phyloP scores from a whole-genome alignment of 805 yeast species.

The Kregervanrija pseudodelftensis region DNA sequence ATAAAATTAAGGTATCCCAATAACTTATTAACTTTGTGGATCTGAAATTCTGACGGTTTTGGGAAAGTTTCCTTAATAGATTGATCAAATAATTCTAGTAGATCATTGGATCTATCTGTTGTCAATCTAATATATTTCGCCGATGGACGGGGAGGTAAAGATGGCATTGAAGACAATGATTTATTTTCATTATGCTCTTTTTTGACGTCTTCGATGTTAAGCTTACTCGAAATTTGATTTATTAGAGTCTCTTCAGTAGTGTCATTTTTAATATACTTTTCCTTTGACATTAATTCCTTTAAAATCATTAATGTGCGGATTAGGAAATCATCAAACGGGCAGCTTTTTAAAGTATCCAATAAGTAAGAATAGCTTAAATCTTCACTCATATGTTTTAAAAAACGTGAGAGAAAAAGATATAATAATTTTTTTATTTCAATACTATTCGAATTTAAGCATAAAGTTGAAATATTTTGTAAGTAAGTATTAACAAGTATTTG shows the following conservation, averaged over 20 bases:
- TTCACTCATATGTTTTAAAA: constrained; percentile 55
- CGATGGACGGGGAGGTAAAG: constrained; percentile 33
- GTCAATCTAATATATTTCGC: constrained; percentile 36
- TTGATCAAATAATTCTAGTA: constrained; percentile 36
- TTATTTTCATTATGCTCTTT: background rate
- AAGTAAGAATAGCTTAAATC: constrained; percentile 51
- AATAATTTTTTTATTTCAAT: constrained; percentile 26
- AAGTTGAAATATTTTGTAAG: constrained; percentile 18
- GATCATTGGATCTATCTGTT: constrained; percentile 32
- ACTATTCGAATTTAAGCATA: constrained; percentile 14
- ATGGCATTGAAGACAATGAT: constrained; percentile 19
- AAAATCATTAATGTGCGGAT: constrained; percentile 58
- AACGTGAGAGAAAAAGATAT: constrained; percentile 56
- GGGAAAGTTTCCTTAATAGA: constrained; percentile 32
- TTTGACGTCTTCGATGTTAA: too few relatives aligned
- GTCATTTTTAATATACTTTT: constrained; percentile 10
- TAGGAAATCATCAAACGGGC: constrained; percentile 49
- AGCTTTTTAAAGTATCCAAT: constrained; percentile 52
- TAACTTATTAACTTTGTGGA: constrained; percentile 34
- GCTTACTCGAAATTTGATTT: too few relatives aligned
- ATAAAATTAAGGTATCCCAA: constrained; percentile 51
- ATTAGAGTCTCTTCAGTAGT: too few relatives aligned
- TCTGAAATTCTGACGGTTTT: constrained; percentile 2
- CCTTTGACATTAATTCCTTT: constrained; percentile 52
- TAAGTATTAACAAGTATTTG: constrained; percentile 14